These are phyloP conservation scores for Bolboschoenoplectus hybrid DNA, from an alignment of 202 grass and related monocot species.

Conservation along the genomic window DNA sequence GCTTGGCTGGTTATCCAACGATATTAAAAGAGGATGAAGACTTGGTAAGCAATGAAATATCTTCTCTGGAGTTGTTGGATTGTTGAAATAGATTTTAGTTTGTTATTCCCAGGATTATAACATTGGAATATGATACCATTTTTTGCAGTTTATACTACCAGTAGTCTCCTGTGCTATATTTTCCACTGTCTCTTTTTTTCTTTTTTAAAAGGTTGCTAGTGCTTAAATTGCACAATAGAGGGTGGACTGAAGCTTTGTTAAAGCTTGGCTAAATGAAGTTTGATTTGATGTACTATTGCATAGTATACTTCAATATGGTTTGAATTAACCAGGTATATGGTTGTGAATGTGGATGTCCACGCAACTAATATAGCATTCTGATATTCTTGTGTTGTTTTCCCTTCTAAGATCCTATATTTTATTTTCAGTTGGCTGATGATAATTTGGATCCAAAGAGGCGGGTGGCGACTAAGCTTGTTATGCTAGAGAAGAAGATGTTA, in stretches of 20 bases:
- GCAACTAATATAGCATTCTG: background rate
- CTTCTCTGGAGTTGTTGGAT: constrained; percentile 5
- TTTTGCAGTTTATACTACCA: background rate
- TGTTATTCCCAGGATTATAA: constrained; percentile 3
- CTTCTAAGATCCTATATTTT: constrained; percentile 27
- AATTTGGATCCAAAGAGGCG: constrained; percentile 88
- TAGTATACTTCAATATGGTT: background rate
- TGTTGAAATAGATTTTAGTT: background rate
- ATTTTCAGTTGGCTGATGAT: constrained; percentile 65
- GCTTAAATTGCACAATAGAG: constrained; percentile 4
- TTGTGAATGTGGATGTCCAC: background rate
- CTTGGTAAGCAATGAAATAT: constrained; percentile 60
- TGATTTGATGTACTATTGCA: background rate
- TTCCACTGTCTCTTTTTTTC: background rate
- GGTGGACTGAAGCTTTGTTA: background rate
- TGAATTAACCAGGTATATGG: background rate
- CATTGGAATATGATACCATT: background rate
- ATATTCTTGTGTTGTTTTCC: background rate
- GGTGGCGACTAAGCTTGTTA: constrained; percentile 86
- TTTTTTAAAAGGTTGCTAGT: background rate
- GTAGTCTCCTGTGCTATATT: background rate
- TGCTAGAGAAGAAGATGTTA: constrained; percentile 91
- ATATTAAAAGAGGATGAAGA: constrained; percentile 81
- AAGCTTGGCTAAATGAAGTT: background rate
- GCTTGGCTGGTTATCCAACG: constrained; percentile 84